phyloP scores from a whole-genome alignment of 1,139 yeast genomes.

The Yamadazyma diospyri region DNA sequence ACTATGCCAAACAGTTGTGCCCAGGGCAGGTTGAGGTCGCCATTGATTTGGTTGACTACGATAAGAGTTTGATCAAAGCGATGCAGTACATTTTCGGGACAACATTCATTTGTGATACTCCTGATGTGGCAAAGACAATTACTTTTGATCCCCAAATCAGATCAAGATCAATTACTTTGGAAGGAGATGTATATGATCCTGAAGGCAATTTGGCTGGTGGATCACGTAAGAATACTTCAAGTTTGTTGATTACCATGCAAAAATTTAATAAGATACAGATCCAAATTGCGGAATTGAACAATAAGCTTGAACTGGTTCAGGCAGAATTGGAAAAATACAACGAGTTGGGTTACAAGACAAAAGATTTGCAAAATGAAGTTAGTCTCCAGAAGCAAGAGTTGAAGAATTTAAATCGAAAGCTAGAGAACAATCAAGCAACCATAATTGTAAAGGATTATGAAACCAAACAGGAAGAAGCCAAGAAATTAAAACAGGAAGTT shows the following conservation, averaged over 20 bases:
- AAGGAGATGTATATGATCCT: slow-evolving; percentile 95
- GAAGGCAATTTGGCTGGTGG: slow-evolving; percentile 97
- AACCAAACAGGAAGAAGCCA: slow-evolving; percentile 48
- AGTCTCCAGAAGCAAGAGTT: slow-evolving; percentile 69
- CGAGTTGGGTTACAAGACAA: slow-evolving; percentile 48
- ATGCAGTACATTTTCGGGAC: slow-evolving; percentile 92
- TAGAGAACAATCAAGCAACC: slow-evolving; percentile 61
- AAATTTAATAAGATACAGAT: slow-evolving; percentile 54
- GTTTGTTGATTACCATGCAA: slow-evolving; percentile 65
- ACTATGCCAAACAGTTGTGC: slow-evolving; percentile 63
- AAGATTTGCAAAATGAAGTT: slow-evolving; percentile 59
- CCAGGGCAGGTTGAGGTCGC: slow-evolving; percentile 91
- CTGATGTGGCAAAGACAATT: slow-evolving; percentile 81
- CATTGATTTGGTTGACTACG: slow-evolving; percentile 71
- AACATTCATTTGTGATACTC: slow-evolving; percentile 80
- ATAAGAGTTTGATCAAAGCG: slow-evolving; percentile 66
- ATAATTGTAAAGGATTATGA: slow-evolving; percentile 50
- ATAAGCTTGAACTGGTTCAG: slow-evolving; percentile 39
- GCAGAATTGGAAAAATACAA: slow-evolving; percentile 44
- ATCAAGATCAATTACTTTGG: slow-evolving; percentile 83
- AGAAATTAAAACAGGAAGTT: slow-evolving; percentile 38
- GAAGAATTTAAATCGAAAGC: slow-evolving; percentile 55
- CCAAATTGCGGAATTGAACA: slow-evolving; percentile 35
- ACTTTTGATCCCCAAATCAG: slow-evolving; percentile 83
- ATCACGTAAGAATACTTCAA: slow-evolving; percentile 59